phyloP scores from a whole-genome alignment of 345 rosid genomes.

The Corchorus olitorius region DNA sequence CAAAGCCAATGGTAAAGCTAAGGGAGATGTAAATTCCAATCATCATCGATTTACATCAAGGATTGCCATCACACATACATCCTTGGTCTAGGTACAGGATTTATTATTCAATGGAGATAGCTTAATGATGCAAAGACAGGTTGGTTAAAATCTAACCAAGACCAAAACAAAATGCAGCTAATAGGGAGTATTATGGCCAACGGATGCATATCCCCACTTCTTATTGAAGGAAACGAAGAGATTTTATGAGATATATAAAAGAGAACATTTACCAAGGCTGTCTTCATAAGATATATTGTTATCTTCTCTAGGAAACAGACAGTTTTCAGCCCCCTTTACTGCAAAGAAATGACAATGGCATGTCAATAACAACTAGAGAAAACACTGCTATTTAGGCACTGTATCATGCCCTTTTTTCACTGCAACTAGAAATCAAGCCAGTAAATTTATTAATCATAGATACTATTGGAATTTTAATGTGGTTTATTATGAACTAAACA shows the following conservation, averaged over 20 bases:
- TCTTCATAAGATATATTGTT: conserved; percentile 8
- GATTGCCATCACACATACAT: not conserved
- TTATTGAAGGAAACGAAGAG: not conserved
- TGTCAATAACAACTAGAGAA: not conserved
- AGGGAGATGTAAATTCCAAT: not conserved
- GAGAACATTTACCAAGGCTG: conserved; percentile 10
- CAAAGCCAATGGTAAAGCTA: too few relatives aligned
- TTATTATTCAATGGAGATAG: not conserved
- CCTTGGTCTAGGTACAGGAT: not conserved
- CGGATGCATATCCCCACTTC: not conserved
- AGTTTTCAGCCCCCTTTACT: conserved; percentile 16
- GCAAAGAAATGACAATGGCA: not conserved
- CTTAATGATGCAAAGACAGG: not conserved
- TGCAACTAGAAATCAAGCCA: not conserved
- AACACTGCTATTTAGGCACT: not conserved
- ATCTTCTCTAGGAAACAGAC: conserved; percentile 20
- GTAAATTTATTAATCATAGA: not conserved
- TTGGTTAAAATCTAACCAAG: conserved; percentile 5
- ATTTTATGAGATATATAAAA: conserved; percentile 9
- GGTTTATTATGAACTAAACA: conserved; percentile 3
- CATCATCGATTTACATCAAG: not conserved
- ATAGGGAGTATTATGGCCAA: not conserved
- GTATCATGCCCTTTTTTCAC: not conserved
- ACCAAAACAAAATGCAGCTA: not conserved
- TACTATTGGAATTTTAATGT: not conserved